Base-by-base conservation (phyloP, 2,329 filamentous ascomycete species). In the Penicillium concentricum region DNA sequence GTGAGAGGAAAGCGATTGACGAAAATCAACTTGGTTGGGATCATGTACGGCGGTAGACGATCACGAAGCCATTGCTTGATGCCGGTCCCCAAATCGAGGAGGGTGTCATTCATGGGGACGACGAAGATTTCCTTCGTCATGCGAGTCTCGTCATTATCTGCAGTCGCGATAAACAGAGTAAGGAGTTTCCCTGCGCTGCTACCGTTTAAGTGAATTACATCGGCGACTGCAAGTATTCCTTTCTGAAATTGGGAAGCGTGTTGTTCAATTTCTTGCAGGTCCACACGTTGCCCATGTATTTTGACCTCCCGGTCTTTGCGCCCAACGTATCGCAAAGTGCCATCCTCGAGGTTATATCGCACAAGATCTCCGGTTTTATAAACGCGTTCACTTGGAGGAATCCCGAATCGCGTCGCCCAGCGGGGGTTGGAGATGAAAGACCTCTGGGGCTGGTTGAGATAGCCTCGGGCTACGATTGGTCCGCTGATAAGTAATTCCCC, bases 311-410 rank as follows among this genome's bases (percentile, higher is more conserved):
- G n/a, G 44, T 57, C 55, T 32, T 54, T 57, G 30, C 55, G 49
- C 5, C 55, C 55, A 5, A 54, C 34, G 20, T 48, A 54, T 24
- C 18, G 35, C 16, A 57, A 6, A 6, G 43, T 22, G 4, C 50
- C 55, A 22, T 57, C 49, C 2, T 49, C 44, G 2, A 42, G 10
- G 5, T 48, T 37, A 44, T 57, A 57, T 37, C 37, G 42, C 3
- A 41, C 50, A n/a, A 57, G 50, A 57, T 57, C 55, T n/a, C 55
- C 55, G 16, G 55, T 57, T 42, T 42, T 45, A 22, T 57, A 57
- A 24, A 57, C 7, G 13, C 44, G 35, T 38, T 48, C 34, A 32
- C n/a, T n/a, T 8, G 15, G 15, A 20, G 47, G 32, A 28, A 41
- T 26, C 26, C 34, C 24, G 18, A 47, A 53, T n/a, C 38, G 41